Evolutionary conservation across 768 basidiomycete genomes (phyloP).

Genomic region (Macrolepiota albuminosa): DNA sequence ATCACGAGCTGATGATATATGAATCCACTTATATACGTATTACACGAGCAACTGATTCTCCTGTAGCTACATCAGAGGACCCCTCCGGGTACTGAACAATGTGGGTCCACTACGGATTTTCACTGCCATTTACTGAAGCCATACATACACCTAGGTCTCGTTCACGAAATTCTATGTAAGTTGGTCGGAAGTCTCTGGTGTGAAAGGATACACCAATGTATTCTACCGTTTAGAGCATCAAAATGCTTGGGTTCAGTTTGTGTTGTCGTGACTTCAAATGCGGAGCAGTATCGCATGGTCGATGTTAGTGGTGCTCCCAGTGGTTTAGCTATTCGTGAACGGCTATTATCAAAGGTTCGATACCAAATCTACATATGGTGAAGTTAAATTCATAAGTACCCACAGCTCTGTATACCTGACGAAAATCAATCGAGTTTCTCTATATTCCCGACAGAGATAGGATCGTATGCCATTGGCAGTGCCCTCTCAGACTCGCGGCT

Average conservation of each 20-base stretch:
- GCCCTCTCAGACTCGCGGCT: constrained; percentile 36
- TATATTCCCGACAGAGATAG: constrained; percentile 46
- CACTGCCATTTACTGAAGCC: neutral
- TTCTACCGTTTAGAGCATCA: constrained; percentile 12
- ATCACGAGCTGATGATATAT: constrained; percentile 20
- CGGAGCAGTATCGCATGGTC: constrained; percentile 44
- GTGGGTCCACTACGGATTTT: constrained; percentile 2
- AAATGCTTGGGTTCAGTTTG: constrained; percentile 31
- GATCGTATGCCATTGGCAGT: constrained; percentile 35
- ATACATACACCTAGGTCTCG: constrained; percentile 6
- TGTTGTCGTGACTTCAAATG: constrained; percentile 45
- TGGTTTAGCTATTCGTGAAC: constrained; percentile 40
- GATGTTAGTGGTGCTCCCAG: constrained; percentile 42
- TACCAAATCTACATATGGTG: neutral
- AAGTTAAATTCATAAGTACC: neutral
- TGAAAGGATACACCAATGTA: neutral
- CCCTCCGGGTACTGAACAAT: constrained; percentile 11
- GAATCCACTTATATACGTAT: constrained; percentile 12
- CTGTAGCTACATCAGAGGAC: constrained; percentile 11
- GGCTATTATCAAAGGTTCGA: constrained; percentile 39
- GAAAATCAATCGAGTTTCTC: constrained; percentile 33
- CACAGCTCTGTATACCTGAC: constrained; percentile 40
- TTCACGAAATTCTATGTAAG: constrained; percentile 14
- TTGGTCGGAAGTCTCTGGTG: neutral
- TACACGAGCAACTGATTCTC: constrained; percentile 6